phyloP scores from a whole-genome alignment of 257 asterid genomes.

The Paraleonurus japonicus region DNA sequence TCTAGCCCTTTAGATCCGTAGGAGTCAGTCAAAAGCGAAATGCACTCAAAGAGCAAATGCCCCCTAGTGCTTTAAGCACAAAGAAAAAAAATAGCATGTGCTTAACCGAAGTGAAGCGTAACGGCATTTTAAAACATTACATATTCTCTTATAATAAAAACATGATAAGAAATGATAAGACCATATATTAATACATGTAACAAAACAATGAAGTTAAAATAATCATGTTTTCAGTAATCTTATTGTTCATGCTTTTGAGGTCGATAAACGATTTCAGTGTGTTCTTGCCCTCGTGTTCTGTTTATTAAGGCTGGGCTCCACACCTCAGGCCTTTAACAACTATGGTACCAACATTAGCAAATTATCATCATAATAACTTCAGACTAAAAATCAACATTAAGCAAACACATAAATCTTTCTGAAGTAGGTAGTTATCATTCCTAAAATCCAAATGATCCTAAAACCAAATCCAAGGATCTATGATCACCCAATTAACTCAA shows the following conservation, averaged over 20 bases:
- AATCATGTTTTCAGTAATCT: too few relatives aligned
- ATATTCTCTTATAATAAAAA: not conserved
- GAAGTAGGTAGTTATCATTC: slow-evolving; percentile 3
- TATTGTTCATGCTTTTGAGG: too few relatives aligned
- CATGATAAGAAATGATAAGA: too few relatives aligned
- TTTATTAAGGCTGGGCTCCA: too few relatives aligned
- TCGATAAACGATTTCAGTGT: too few relatives aligned
- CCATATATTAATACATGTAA: too few relatives aligned
- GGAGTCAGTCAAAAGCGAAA: not conserved
- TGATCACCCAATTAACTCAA: not conserved
- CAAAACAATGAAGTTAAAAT: too few relatives aligned
- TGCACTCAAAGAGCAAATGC: not conserved
- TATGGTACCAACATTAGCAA: not conserved
- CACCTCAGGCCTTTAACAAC: not conserved
- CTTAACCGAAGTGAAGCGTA: not conserved
- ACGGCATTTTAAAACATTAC: too few relatives aligned
- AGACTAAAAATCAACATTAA: not conserved
- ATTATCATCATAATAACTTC: not conserved
- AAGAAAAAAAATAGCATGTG: too few relatives aligned
- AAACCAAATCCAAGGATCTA: not conserved
- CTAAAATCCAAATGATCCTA: not conserved
- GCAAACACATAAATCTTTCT: not conserved
- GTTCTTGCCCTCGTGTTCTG: too few relatives aligned
- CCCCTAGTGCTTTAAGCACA: not conserved
- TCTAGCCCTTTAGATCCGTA: not conserved